These are phyloP conservation scores for Quercus phellos DNA, from an alignment of 331 rosid species.

Conservation along the genomic window DNA sequence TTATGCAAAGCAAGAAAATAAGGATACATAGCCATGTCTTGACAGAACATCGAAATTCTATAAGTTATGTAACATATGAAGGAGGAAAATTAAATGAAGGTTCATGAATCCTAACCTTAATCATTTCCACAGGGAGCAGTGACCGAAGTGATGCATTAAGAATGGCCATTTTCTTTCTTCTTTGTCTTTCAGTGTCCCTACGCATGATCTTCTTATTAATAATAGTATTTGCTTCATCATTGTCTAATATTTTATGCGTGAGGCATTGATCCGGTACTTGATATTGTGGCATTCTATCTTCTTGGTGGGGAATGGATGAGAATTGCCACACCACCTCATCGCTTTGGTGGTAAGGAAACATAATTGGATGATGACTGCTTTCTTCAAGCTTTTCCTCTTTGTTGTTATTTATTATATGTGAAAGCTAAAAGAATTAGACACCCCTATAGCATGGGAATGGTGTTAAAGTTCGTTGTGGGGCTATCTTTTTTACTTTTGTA, in stretches of 20 bases:
- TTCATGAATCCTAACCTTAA: conserved; percentile 24
- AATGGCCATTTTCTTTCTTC: conserved; percentile 38
- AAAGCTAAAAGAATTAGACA: background rate
- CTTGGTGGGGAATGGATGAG: conserved; percentile 9
- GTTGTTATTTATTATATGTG: background rate
- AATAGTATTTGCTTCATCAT: background rate
- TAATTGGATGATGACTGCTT: background rate
- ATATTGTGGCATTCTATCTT: conserved; percentile 11
- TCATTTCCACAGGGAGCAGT: conserved; percentile 35
- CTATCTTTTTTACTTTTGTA: background rate
- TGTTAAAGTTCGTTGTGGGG: background rate
- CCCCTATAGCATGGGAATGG: background rate
- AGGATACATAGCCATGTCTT: background rate
- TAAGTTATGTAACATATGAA: background rate
- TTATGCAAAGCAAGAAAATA: background rate
- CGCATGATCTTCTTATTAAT: conserved; percentile 29
- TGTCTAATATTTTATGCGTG: background rate
- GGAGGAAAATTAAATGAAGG: background rate
- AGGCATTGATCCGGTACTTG: conserved; percentile 1
- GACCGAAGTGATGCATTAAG: conserved; percentile 40
- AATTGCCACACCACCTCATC: conserved; percentile 17
- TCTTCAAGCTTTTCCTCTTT: background rate
- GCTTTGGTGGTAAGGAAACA: conserved; percentile 12
- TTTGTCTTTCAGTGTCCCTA: conserved; percentile 42
- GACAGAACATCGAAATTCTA: background rate